These are phyloP conservation scores for Carex myosuroides DNA, from an alignment of 176 grass and related monocot genomes.

Conservation along the genomic window DNA sequence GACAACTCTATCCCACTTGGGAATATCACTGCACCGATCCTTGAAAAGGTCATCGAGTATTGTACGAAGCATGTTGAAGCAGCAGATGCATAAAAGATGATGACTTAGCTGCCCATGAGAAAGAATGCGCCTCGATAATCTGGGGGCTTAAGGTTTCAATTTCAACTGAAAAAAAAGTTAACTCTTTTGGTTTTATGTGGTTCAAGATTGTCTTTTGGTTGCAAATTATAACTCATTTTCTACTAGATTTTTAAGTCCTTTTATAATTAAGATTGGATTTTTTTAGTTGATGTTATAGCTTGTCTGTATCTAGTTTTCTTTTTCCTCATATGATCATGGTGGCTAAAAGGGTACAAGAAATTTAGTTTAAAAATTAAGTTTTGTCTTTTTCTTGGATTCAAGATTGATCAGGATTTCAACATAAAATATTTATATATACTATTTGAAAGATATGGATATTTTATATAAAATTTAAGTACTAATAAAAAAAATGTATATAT, in stretches of 20 bases:
- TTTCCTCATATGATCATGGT: too few relatives aligned
- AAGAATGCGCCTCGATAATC: neutral
- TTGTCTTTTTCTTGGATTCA: too few relatives aligned
- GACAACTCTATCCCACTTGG: neutral
- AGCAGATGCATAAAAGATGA: neutral
- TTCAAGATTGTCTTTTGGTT: neutral
- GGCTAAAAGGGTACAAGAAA: too few relatives aligned
- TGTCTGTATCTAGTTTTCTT: too few relatives aligned
- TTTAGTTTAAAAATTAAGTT: too few relatives aligned
- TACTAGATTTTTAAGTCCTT: neutral
- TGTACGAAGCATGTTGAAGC: constrained; percentile 11
- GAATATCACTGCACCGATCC: neutral
- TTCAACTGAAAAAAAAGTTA: neutral
- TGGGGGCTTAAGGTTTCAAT: neutral
- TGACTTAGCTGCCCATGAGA: neutral
- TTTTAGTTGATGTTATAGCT: too few relatives aligned
- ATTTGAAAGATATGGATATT: too few relatives aligned
- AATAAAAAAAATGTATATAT: too few relatives aligned
- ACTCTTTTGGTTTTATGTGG: neutral
- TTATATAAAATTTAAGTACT: too few relatives aligned
- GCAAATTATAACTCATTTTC: neutral
- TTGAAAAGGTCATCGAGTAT: constrained; percentile 23
- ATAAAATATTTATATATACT: too few relatives aligned
- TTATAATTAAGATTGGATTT: neutral
- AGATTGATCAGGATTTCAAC: neutral